Base-by-base conservation (phyloP, 75 land plant species). In the Azolla pinnata region DNA sequence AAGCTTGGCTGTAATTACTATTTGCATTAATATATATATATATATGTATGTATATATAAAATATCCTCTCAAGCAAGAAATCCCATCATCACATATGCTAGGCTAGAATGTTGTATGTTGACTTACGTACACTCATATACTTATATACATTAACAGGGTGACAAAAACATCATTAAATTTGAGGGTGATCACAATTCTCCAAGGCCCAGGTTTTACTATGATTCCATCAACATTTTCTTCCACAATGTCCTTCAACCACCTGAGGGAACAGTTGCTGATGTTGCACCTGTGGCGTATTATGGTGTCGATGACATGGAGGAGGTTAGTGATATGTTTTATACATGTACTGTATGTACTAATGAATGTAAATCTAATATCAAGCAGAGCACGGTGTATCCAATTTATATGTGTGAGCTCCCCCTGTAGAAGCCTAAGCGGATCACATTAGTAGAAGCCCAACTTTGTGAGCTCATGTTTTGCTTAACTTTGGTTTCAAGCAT, bases 101-200 rank as follows among this genome's bases (percentile, higher is more conserved):
- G n/a, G n/a, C n/a, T n/a, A n/a, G n/a, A n/a, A n/a, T n/a, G n/a
- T n/a, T n/a, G n/a, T n/a, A n/a, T n/a, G n/a, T n/a, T n/a, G n/a
- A n/a, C n/a, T n/a, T n/a, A n/a, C n/a, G n/a, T n/a, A n/a, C n/a
- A n/a, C n/a, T n/a, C n/a, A n/a, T n/a, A n/a, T n/a, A n/a, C n/a
- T n/a, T n/a, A n/a, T n/a, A n/a, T n/a, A n/a, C n/a, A n/a, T n/a
- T n/a, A n/a, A n/a, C 81, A 91, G 97, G 97, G 97, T 2, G 97
- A 88, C 76, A 92, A 88, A 40, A 92, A 88, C 67, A 73, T 92
- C 16, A 88, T 92, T 19, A 85, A 85, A 62, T 92, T 92, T 75
- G 85, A 83, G 45, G 97, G 97, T 62, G 97, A 92, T 62, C 97
- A 88, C 72, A 92, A 92, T 48, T 85, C 97, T 30, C 79, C 90